A percentile compares a stretch with the other conserved stretches of the same genome.
These are phyloP conservation scores for Karstenula rhodostoma DNA, from an alignment of 2,329 filamentous ascomycete species.

Conservation along the genomic window DNA sequence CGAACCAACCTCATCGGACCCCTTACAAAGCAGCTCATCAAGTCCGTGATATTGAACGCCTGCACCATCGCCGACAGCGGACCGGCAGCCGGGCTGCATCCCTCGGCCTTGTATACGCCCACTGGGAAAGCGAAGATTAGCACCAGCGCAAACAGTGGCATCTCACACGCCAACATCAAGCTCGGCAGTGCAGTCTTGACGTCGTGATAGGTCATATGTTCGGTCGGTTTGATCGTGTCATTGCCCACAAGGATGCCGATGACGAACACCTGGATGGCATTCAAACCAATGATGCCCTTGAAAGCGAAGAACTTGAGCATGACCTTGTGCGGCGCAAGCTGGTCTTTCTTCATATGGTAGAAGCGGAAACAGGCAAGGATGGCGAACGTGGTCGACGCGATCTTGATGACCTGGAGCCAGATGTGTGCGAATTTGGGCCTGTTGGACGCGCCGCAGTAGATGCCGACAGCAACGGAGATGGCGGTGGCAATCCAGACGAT, in stretches of 20 bases:
- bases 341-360: slow-evolving; percentile 31
- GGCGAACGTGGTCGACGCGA: slow-evolving; percentile 28
- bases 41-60: slow-evolving; percentile 39
- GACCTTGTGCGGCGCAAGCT: slow-evolving; percentile 34
- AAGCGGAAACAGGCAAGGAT: slow-evolving; percentile 35
- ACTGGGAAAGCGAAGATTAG: slow-evolving; percentile 36
- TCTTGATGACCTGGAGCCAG: slow-evolving; percentile 38
- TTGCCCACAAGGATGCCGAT: slow-evolving; percentile 40
- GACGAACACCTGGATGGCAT: slow-evolving; percentile 39
- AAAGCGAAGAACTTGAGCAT: slow-evolving; percentile 42
- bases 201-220: slow-evolving; percentile 42
- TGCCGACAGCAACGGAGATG: slow-evolving; percentile 32
- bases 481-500: slow-evolving; percentile 40
- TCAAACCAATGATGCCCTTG: slow-evolving; percentile 43
- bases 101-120: slow-evolving; percentile 25
- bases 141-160: slow-evolving; percentile 42
- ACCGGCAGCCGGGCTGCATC: slow-evolving; percentile 24
- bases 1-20: slow-evolving; percentile 43
- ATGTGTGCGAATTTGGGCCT: slow-evolving; percentile 41
- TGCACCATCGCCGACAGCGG: slow-evolving; percentile 32
- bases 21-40: slow-evolving; percentile 36
- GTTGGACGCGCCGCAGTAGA: slow-evolving; percentile 41
- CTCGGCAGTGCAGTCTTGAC: slow-evolving; percentile 35
- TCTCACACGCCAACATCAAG: slow-evolving; percentile 42
- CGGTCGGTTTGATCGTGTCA: slow-evolving; percentile 29